Base-by-base conservation (phyloP, 1,284 basidiomycete species). In the Rhizoctonia solani region DNA sequence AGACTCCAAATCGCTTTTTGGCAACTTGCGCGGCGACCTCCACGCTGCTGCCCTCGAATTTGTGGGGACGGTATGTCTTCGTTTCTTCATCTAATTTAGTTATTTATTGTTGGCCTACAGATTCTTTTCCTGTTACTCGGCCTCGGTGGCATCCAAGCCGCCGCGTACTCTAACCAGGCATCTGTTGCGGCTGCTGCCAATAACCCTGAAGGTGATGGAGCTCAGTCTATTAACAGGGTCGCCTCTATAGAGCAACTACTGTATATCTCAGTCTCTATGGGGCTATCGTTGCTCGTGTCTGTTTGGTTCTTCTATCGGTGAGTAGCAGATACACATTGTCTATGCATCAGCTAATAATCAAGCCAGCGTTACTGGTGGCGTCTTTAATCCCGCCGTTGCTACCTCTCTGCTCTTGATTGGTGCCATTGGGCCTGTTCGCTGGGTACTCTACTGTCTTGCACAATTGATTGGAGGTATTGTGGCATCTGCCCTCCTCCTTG, bases 301-400 rank as follows among this genome's bases (percentile, higher is more conserved):
- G 87, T 85, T 4, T 90, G 88, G 85, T 76, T 90, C 34, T 92
- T 91, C 77, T 91, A 85, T 75, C 81, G 90, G 32, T 82, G 87
- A 0, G 89, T 87, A 5, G 85, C 84, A 19, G 8, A 76, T 85
- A 37, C 32, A 44, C 25, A 42, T 41, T n/a, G 16, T 37, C 29
- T 19, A 2, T 19, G 44, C 13, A 49, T 44, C 9, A 25, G 23
- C 37, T 68, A 3, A 41, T 3, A 37, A 29, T 30, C 34, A 34
- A n/a, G 6, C 56, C 39, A 63, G 66, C 14, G 50, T 71, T n/a
- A 65, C 68, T 54, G 69, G 70, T 49, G 73, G 71, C 11, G 74
- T 80, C 53, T 90, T 90, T 79, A 90, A 90, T 73, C 89, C 89
- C 0, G 82, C 87, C 67, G 82, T 92, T 66, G 85, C 83, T 14